These are phyloP conservation scores for Didymella keratinophila DNA, from an alignment of 2,329 filamentous ascomycete genomes.

Conservation along the genomic window DNA sequence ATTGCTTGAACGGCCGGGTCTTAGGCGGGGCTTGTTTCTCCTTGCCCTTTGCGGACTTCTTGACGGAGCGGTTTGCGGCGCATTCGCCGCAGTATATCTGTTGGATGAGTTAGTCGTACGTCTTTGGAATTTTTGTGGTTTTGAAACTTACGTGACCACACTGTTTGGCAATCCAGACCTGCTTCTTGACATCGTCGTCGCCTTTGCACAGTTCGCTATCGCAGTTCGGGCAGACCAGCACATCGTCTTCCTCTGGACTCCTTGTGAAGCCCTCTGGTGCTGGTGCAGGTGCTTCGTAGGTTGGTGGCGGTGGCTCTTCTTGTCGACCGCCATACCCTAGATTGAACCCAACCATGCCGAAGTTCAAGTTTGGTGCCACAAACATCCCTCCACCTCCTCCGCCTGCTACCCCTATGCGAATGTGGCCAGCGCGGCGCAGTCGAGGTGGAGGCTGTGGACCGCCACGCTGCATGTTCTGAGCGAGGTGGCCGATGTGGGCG, in stretches of 20 bases:
- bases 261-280: slow-evolving; percentile 82
- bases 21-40: slow-evolving; percentile 39
- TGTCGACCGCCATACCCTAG: slow-evolving; percentile 42
- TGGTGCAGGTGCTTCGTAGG: slow-evolving; percentile 70
- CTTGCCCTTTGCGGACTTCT: slow-evolving; percentile 52
- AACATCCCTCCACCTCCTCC: slow-evolving; percentile 1
- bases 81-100: slow-evolving; percentile 64
- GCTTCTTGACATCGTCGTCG: slow-evolving; percentile 71
- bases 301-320: slow-evolving; percentile 44
- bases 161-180: slow-evolving; percentile 89
- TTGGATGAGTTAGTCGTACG: slow-evolving; percentile 12
- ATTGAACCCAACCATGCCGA: slow-evolving; percentile 55
- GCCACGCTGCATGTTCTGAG: slow-evolving; percentile 21
- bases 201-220: slow-evolving; percentile 83
- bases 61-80: slow-evolving; percentile 51
- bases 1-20: slow-evolving; percentile 54
- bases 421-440: slow-evolving; percentile 21
- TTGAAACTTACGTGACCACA: slow-evolving; percentile 82
- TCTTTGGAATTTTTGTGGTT: not conserved
- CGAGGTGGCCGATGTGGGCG: slow-evolving; percentile 28
- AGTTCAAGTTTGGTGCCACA: slow-evolving; percentile 48
- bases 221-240: slow-evolving; percentile 86
- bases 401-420: slow-evolving; percentile 28
- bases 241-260: slow-evolving; percentile 73
- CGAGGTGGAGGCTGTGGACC: slow-evolving; percentile 30